Evolutionary conservation across 371 early-diverging fungal genomes (phyloP).

Genomic region (Mucor ambiguus): DNA sequence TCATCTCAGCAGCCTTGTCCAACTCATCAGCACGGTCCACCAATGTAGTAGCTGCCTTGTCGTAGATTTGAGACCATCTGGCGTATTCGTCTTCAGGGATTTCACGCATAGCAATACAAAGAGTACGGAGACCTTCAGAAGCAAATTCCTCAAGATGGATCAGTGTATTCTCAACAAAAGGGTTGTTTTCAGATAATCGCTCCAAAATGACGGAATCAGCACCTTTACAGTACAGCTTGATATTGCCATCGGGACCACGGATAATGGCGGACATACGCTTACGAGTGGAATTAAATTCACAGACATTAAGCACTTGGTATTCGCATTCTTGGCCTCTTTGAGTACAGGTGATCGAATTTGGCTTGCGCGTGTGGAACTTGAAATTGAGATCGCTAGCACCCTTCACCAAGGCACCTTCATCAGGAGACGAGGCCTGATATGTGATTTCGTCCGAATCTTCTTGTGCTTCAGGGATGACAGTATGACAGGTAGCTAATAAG

Average conservation of each 20-base stretch:
- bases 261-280: constrained; percentile 96
- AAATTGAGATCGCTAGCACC: constrained; percentile 71
- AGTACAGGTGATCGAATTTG: constrained; percentile 81
- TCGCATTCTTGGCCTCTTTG: constrained; percentile 64
- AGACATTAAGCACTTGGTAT: constrained; percentile 89
- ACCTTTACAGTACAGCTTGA: constrained; percentile 96
- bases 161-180: constrained; percentile 73
- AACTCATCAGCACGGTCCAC: constrained; percentile 85
- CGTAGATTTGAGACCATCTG: constrained; percentile 80
- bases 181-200: constrained; percentile 75
- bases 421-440: constrained; percentile 91
- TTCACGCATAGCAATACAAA: constrained; percentile 92
- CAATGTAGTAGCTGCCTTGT: constrained; percentile 88
- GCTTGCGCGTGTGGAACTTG: constrained; percentile 76
- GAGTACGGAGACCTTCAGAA: constrained; percentile 88
- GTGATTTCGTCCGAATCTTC: constrained; percentile 55
- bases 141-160: constrained; percentile 82
- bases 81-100: constrained; percentile 85
- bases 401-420: constrained; percentile 87
- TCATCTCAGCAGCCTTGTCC: constrained; percentile 90
- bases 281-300: constrained; percentile 96
- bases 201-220: constrained; percentile 98
- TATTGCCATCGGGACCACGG: constrained; percentile 83
- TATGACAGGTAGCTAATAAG: constrained; percentile 93
- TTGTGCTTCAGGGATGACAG: constrained; percentile 89